A percentile compares a stretch with the other conserved stretches of the same genome.
Evolutionary conservation across 2,329 filamentous ascomycete genomes (phyloP).

Genomic region (Cytospora schulzeri): DNA sequence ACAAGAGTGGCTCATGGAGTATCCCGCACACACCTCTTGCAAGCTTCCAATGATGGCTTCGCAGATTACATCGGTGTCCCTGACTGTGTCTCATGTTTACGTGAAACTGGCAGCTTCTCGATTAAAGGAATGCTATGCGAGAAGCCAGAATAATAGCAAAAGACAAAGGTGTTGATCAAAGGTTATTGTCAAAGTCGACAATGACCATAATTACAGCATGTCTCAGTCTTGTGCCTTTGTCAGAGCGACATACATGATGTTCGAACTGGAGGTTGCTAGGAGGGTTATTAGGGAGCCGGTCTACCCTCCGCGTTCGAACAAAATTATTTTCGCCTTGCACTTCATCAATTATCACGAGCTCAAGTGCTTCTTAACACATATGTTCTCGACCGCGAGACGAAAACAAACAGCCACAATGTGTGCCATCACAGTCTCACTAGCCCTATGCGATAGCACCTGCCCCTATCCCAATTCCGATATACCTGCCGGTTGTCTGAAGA

Average conservation of each 20-base stretch:
- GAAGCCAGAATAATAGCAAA: background rate
- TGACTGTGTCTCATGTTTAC: no score
- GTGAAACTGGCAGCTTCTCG: background rate
- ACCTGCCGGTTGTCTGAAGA: slow-evolving; percentile 3
- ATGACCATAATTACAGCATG: background rate
- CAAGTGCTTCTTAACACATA: background rate
- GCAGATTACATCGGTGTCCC: no score
- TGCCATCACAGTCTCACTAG: background rate
- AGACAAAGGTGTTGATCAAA: background rate
- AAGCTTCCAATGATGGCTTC: no score
- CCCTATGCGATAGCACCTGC: slow-evolving; percentile 8
- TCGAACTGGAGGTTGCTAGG: background rate
- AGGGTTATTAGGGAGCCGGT: background rate
- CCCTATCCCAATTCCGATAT: background rate
- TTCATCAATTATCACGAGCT: background rate
- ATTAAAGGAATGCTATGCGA: background rate
- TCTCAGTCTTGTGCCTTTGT: background rate
- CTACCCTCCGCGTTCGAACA: no score
- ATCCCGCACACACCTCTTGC: no score
- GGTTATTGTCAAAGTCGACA: background rate
- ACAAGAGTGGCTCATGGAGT: no score
- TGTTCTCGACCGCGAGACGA: background rate
- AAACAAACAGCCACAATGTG: slow-evolving; percentile 8
- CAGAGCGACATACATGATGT: background rate
- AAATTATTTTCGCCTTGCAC: background rate